These are phyloP conservation scores for Pichia eremophila DNA, from an alignment of 805 yeast species.

Conservation along the genomic window DNA sequence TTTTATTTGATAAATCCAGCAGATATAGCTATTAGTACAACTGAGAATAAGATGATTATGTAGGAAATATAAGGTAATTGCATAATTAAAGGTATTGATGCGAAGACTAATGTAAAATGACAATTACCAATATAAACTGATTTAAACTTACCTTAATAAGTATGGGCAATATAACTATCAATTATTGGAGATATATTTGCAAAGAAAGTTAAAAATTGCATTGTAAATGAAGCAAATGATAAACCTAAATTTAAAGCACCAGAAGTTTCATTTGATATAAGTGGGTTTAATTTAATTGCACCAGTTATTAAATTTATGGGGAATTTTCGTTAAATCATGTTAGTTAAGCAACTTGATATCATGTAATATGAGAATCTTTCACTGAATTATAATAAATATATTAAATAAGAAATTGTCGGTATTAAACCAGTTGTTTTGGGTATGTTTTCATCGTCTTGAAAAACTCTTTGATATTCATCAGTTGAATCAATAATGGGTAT, in stretches of 20 bases:
- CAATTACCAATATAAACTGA: conserved; percentile 38
- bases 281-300: conserved; percentile 30
- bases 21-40: conserved; percentile 32
- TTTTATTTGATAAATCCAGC: conserved; percentile 49
- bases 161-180: conserved; percentile 45
- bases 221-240: conserved; percentile 35
- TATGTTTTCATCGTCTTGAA: neutral
- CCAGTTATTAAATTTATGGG: conserved; percentile 35
- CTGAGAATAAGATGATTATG: conserved; percentile 29
- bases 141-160: conserved; percentile 36
- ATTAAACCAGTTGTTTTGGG: conserved; percentile 16
- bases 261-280: conserved; percentile 28
- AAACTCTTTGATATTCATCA: neutral
- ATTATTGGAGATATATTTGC: conserved; percentile 41
- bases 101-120: conserved; percentile 37
- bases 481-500: neutral
- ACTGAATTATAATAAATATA: conserved; percentile 37
- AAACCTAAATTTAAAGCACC: conserved; percentile 44
- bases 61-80: conserved; percentile 19
- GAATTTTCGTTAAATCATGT: conserved; percentile 41
- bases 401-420: conserved; percentile 18
- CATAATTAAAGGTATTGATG: conserved; percentile 36
- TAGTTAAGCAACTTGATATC: conserved; percentile 36
- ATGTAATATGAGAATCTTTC: conserved; percentile 49
- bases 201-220: conserved; percentile 35